Conservation (phyloP, 129 eudicot species). For the Arctium lappa region DNA sequence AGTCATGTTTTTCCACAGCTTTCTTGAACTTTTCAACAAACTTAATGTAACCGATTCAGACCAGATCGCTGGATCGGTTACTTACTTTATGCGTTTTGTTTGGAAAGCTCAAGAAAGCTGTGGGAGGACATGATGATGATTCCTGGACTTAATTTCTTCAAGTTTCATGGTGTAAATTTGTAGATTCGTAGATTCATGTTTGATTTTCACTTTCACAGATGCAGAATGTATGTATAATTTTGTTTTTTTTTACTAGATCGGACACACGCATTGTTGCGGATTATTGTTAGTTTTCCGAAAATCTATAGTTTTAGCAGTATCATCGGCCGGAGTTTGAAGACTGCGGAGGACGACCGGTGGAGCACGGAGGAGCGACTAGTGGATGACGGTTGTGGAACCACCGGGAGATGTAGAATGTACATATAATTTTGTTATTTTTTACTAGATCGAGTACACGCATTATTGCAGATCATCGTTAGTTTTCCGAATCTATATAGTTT, state of each 20-base stretch:
- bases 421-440: no score
- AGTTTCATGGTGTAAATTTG: not conserved
- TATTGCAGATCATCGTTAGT: not conserved
- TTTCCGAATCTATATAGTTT: conserved; percentile 3
- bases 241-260: not conserved
- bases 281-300: not conserved
- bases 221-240: not conserved
- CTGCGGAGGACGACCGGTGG: not conserved
- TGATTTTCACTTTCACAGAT: not conserved
- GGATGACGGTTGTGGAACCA: not conserved
- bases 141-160: conserved; percentile 21
- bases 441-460: no score
- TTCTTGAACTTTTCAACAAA: conserved; percentile 70
- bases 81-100: not conserved
- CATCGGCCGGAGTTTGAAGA: not conserved
- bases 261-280: no score
- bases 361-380: not conserved
- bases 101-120: conserved; percentile 49
- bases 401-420: no score
- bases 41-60: not conserved
- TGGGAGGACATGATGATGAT: conserved; percentile 40
- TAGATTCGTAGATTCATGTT: not conserved
- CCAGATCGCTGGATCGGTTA: not conserved
- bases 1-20: conserved; percentile 89
- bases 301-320: not conserved